A percentile compares a stretch with the other conserved stretches of the same genome.
Evolutionary conservation across 345 rosid species (phyloP).

Genomic region (Hirschfeldia incana): DNA sequence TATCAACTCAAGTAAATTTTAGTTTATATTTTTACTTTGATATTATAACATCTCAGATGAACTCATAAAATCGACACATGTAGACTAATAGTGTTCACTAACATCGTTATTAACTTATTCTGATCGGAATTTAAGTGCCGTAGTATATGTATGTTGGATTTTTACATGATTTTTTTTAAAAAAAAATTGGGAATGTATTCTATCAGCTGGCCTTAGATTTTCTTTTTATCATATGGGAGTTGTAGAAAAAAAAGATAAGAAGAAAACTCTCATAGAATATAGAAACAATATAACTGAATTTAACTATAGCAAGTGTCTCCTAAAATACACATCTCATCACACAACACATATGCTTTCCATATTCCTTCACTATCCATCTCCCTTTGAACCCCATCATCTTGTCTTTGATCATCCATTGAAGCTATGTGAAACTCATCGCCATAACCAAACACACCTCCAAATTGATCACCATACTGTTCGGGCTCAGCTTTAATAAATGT

Average conservation of each 20-base stretch:
- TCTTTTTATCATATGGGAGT: neutral
- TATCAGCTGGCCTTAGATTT: too few relatives aligned
- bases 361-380: constrained; percentile 37
- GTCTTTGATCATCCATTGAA: constrained; percentile 24
- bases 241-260: neutral
- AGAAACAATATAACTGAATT: too few relatives aligned
- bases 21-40: too few relatives aligned
- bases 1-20: too few relatives aligned
- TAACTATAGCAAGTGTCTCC: constrained; percentile 26
- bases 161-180: too few relatives aligned
- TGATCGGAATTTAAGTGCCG: too few relatives aligned
- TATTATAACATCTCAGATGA: too few relatives aligned
- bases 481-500: constrained; percentile 51
- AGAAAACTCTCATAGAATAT: neutral
- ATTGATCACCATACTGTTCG: constrained; percentile 39
- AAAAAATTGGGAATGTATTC: too few relatives aligned
- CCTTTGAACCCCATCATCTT: constrained; percentile 29
- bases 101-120: too few relatives aligned
- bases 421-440: constrained; percentile 24
- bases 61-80: too few relatives aligned
- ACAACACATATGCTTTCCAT: constrained; percentile 55
- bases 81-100: too few relatives aligned
- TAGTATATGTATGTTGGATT: too few relatives aligned
- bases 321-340: constrained; percentile 39
- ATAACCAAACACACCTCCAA: constrained; percentile 40